Base-by-base conservation (phyloP, 2,329 filamentous ascomycete genomes). In the Fusarium musae region DNA sequence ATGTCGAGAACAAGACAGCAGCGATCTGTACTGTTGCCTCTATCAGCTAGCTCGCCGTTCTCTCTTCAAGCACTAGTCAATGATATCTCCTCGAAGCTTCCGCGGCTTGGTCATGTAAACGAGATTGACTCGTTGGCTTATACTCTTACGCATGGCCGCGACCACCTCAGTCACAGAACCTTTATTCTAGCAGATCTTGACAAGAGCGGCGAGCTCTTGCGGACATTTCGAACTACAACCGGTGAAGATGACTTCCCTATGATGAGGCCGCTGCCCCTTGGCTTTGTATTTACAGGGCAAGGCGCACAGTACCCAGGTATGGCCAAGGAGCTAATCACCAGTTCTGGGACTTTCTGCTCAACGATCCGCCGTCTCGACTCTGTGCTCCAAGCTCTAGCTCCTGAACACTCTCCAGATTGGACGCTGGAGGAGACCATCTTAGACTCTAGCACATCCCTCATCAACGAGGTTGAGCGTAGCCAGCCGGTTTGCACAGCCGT, bases 1-100 rank as follows among this genome's bases (percentile, higher is more conserved):
- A 6, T 5, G 0, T 1, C 8, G 8, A 13, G 2, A 6, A 5
- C 1, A 13, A 19, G 30, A 9, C 15, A 19, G 0, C 15, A 34
- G 30, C 34, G 47, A n/a, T 2, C n/a, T 10, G 0, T 50, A 5
- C 7, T 34, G 1, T 13, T 50, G 7, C 47, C 47, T 34, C n/a
- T 50, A 13, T 50, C 47, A 23, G 47, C 47, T 13, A n/a, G 30
- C 15, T 50, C 47, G 3, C 5, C 30, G 5, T 34, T 23, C 8
- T 50, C 47, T 13, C 11, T 50, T 8, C 23, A 19, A 17, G 11
- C 10, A 5, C n/a, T 50, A 8, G 30, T 34, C 8, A 21, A 50
- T 34, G 30, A 50, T 5, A 50, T 50, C 30, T 13, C 10, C 15
- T 32, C 21, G 1, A 50, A n/a, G 30, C 28, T 50, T 11, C 11